Conservation (phyloP, 73 alveolate genomes). For the Diophrys sp. region DNA sequence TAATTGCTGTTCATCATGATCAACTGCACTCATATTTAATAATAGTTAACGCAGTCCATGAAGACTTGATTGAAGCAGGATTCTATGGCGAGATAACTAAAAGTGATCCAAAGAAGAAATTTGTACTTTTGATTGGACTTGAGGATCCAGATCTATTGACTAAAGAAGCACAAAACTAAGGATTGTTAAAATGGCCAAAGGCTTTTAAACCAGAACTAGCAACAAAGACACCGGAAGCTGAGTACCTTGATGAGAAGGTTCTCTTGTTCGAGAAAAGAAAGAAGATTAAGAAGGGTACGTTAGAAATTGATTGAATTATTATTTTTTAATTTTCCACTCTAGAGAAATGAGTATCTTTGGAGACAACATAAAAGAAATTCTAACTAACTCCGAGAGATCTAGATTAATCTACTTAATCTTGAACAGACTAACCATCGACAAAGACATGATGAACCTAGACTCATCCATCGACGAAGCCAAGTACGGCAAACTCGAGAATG, state of each 20-base stretch:
- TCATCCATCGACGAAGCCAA: slow-evolving; percentile 7
- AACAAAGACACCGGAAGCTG: slow-evolving; percentile 11
- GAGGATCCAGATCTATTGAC: slow-evolving; percentile 14
- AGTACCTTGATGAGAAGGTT: slow-evolving; percentile 32
- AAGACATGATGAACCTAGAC: slow-evolving; percentile 15
- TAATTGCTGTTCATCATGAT: no score
- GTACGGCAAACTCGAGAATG: slow-evolving; percentile 28
- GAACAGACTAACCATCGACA: slow-evolving; percentile 13
- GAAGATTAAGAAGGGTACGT: slow-evolving; percentile 11
- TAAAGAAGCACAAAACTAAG: slow-evolving; percentile 44
- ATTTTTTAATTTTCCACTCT: no score
- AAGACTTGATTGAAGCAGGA: not conserved
- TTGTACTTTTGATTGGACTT: slow-evolving; percentile 19
- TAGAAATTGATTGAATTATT: not conserved
- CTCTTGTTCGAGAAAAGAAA: slow-evolving; percentile 43
- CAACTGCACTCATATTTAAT: no score
- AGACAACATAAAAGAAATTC: not conserved
- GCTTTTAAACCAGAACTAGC: not conserved
- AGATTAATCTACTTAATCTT: slow-evolving; percentile 25
- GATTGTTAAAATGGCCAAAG: slow-evolving; percentile 33
- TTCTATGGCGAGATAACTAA: not conserved
- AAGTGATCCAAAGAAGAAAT: not conserved
- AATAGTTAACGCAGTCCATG: not conserved
- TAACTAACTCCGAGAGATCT: slow-evolving; percentile 45
- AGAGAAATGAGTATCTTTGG: slow-evolving; percentile 1